Evolutionary conservation across 2,329 filamentous ascomycete species (phyloP), one percentile per base, ranked within the genome.

Genomic region (Macroventuria anomochaeta): DNA sequence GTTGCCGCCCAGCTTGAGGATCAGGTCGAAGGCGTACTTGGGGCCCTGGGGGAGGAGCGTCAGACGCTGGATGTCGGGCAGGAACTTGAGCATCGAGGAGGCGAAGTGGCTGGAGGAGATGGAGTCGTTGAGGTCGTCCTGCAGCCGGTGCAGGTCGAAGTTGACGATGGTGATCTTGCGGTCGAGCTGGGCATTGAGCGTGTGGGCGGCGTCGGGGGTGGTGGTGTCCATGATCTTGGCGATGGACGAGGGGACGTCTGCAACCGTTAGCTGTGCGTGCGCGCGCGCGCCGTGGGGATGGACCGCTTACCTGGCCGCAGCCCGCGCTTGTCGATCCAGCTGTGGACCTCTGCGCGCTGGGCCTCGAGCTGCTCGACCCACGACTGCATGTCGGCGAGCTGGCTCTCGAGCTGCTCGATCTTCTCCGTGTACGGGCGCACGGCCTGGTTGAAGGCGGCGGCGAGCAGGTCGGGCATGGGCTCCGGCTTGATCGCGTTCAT

Each of bases 151-250:
- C 3, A 83, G 79, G 65, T 83, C 80, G 66, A 82, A 82, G 73
- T 83, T 83, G 49, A 83, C 80, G 49, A 83, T 82, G 31, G 80
- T 83, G 72, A 83, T 83, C 63, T 83, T 83, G 76, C 80, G 80
- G 69, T 83, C 80, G 56, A 83, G 79, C 65, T 83, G 80, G n/a
- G 79, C 80, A 65, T 82, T 82, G 57, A 83, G 77, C 2, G 80
- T 81, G 28, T 75, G 70, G 28, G 80, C 80, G 18, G 79, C 78
- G 57, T 80, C 77, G 17, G 79, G 76, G 5, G 76, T 77, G 38
- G 78, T 75, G 21, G 72, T 73, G 67, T 83, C 80, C 80, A 83
- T 83, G 55, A 79, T 77, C 59, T 79, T 77, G 36, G 80, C 80
- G 57, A 83, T 82, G 54, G 73, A 75, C 26, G 79, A 75, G 26